Base-by-base conservation (phyloP, 352 stramenopile genomes). In the Globisporangium okanoganense region DNA sequence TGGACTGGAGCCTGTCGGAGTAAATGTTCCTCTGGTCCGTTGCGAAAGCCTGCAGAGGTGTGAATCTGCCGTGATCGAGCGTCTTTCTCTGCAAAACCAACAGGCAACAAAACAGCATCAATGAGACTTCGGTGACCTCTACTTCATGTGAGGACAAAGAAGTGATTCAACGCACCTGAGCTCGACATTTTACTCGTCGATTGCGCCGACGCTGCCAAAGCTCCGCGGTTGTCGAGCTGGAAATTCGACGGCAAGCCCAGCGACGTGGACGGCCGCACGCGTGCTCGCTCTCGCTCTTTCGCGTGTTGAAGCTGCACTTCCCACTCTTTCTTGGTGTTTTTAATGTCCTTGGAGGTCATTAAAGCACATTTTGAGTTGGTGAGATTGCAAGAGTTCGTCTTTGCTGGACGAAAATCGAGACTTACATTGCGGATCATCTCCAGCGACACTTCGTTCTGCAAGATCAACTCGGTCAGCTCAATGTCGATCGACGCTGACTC, bases 381-480 rank as follows among this genome's bases (percentile, higher is more conserved):
- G 20, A 31, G 25, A 41, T 16, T 8, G n/a, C 2, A 22, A 4
- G n/a, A 16, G 2, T 38, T 38, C 33, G 13, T 12, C 33, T 14
- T 38, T 38, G 1, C 35, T 8, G 16, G 35, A 8, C 16, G 35
- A 2, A 40, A 12, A 41, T 35, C 12, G 10, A n/a, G 22, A 41
- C 73, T 55, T 64, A 88, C 77, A 52, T 94, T 90, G 56, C 78
- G 78, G 65, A 92, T 94, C 49, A 94, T 64, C 60, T 94, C 73
- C 25, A 94, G 78, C 20, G 82, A 86, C 13, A 92, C 77, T 69
- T 94, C 85, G 67, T 94, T 94, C 57, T 94, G 81, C 52, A 94
- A 61, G 36, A 92, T 94, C 31, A 94, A 67, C 64, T 90, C 82
- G 0, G 85, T 94, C 24, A 94, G 66, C 66, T 94, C 82, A 25